Evolutionary conservation across 108 stramenopile species (phyloP).

Genomic region (Cylindrotheca closterium): DNA sequence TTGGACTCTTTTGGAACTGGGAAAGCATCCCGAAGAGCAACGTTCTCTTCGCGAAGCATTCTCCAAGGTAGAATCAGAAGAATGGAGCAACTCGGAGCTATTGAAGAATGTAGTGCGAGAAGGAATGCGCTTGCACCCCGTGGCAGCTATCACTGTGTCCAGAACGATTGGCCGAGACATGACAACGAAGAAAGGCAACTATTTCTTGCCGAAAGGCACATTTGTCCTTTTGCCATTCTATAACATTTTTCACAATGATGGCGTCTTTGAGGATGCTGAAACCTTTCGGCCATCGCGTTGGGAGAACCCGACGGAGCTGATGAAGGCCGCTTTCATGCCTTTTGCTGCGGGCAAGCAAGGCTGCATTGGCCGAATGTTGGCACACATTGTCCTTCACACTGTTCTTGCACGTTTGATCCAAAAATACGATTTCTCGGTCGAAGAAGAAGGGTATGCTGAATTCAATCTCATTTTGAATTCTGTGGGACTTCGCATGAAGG

Average conservation of each 20-base stretch:
- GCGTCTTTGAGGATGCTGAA: conserved; percentile 19
- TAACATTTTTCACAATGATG: conserved; percentile 7
- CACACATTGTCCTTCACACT: conserved; percentile 8
- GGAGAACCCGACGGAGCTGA: conserved; percentile 33
- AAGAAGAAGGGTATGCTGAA: conserved; percentile 13
- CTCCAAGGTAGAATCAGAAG: background rate
- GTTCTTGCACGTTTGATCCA: conserved; percentile 8
- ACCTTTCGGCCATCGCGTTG: conserved; percentile 28
- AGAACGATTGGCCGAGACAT: conserved; percentile 24
- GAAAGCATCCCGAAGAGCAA: conserved; percentile 15
- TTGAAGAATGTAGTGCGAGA: conserved; percentile 26
- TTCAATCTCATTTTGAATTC: conserved; percentile 22
- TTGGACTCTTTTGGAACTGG: conserved; percentile 16
- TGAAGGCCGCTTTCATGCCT: conserved; percentile 14
- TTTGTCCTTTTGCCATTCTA: background rate
- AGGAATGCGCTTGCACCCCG: conserved; percentile 24
- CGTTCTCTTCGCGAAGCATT: background rate
- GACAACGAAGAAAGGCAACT: background rate
- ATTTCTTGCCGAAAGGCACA: conserved; percentile 23
- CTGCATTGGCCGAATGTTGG: conserved; percentile 31
- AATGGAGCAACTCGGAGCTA: conserved; percentile 3
- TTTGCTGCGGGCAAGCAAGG: conserved; percentile 24
- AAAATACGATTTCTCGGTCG: conserved; percentile 13
- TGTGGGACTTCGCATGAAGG: too few relatives aligned
- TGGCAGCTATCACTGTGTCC: conserved; percentile 3